Evolutionary conservation across 2,329 filamentous ascomycete genomes (phyloP).

Genomic region (Elsinoe arachidis): DNA sequence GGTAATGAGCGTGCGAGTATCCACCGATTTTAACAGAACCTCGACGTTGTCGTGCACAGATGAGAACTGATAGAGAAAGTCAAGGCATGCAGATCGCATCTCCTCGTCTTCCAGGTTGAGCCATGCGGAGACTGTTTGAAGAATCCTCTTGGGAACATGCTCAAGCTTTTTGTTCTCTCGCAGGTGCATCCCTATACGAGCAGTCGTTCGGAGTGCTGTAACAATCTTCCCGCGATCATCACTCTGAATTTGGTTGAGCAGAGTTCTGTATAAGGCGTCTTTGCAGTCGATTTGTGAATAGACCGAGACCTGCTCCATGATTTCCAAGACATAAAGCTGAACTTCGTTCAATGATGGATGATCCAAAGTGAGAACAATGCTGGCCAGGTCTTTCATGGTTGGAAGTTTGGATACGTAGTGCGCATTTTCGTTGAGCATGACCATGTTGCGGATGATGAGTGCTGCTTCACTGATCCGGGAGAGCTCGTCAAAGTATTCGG

Average conservation of each 20-base stretch:
- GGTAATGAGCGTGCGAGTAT: conserved; percentile 59
- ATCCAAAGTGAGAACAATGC: conserved; percentile 72
- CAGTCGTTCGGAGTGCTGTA: conserved; percentile 70
- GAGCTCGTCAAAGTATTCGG: conserved; percentile 60
- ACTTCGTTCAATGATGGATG: conserved; percentile 69
- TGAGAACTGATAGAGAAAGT: conserved; percentile 94
- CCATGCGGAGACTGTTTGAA: conserved; percentile 65
- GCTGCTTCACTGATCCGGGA: conserved; percentile 76
- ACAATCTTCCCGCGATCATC: conserved; percentile 75
- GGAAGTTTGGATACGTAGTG: conserved; percentile 66
- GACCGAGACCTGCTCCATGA: conserved; percentile 80
- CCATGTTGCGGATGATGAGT: conserved; percentile 88
- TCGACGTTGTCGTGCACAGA: conserved; percentile 78
- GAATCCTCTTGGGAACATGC: conserved; percentile 54
- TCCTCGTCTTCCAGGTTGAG: conserved; percentile 82
- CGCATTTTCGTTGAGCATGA: conserved; percentile 85
- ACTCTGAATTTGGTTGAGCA: conserved; percentile 48
- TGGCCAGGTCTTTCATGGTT: conserved; percentile 70
- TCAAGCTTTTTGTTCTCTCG: conserved; percentile 69
- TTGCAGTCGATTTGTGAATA: conserved; percentile 63
- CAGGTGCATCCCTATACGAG: conserved; percentile 79
- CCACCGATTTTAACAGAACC: conserved; percentile 53
- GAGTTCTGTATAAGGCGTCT: conserved; percentile 69
- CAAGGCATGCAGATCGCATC: conserved; percentile 75
- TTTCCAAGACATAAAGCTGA: conserved; percentile 84